Conservation (phyloP, 495 filamentous ascomycete species). For the Pseudevernia furfuracea region DNA sequence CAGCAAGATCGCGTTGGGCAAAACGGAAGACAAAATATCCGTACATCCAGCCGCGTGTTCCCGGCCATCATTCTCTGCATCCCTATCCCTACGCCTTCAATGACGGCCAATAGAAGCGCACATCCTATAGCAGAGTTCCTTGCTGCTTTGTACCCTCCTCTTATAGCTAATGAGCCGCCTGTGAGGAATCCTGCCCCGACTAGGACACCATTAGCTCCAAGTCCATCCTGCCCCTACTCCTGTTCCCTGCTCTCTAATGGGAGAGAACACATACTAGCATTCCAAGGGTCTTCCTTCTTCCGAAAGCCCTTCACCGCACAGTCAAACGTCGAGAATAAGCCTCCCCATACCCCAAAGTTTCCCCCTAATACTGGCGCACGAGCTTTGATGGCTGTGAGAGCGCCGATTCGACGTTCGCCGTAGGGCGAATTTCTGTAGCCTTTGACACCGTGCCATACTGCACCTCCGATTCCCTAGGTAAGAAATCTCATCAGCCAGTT, state of each 20-base stretch:
- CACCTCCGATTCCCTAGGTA: slow-evolving; percentile 75
- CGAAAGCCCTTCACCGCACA: slow-evolving; percentile 94
- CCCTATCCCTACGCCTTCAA: slow-evolving; percentile 95
- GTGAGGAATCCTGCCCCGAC: slow-evolving; percentile 95
- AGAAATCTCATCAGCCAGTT: not conserved
- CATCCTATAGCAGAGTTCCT: slow-evolving; percentile 94
- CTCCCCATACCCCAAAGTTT: slow-evolving; percentile 97
- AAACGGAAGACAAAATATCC: slow-evolving; percentile 17
- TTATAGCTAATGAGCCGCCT: slow-evolving; percentile 79
- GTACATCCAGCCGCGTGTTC: slow-evolving; percentile 75
- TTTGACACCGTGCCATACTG: slow-evolving; percentile 97
- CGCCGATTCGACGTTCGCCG: slow-evolving; percentile 91
- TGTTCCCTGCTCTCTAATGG: slow-evolving; percentile 9
- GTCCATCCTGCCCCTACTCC: not conserved
- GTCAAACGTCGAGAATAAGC: slow-evolving; percentile 88
- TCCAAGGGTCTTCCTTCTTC: slow-evolving; percentile 96
- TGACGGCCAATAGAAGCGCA: slow-evolving; percentile 86
- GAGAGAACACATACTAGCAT: slow-evolving; percentile 60
- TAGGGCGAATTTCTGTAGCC: slow-evolving; percentile 84
- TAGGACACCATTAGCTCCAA: slow-evolving; percentile 23
- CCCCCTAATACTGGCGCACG: slow-evolving; percentile 91
- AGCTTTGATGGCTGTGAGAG: slow-evolving; percentile 94
- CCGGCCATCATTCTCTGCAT: slow-evolving; percentile 96
- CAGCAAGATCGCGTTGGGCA: not conserved
- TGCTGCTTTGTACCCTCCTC: slow-evolving; percentile 81